Base-by-base conservation (phyloP, 2,329 filamentous ascomycete species). In the Dactylellina leptospora region DNA sequence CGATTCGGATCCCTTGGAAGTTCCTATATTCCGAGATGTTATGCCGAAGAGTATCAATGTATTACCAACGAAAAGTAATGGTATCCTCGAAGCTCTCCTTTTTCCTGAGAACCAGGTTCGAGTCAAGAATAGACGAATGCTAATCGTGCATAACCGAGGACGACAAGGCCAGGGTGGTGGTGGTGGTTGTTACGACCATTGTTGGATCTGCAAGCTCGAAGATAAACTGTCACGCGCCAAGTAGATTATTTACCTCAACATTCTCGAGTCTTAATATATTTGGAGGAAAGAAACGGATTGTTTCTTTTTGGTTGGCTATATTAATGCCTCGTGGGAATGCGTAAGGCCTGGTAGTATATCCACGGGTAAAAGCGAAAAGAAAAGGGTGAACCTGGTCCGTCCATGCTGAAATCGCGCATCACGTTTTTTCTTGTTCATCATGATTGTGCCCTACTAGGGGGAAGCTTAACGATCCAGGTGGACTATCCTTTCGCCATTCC, bases 141-240 rank as follows among this genome's bases (percentile, higher is more conserved):
- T n/a, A 54, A 30, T 55, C 55, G 64, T 70, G 56, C 64, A 70
- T 70, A 70, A 70, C 64, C 64, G 64, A 70, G 30, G 22, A n/a
- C 28, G 27, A 2, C 16, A 9, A 33, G 22, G 16, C 20, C 61
- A 58, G 44, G 61, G 50, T 45, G 30, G 23, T 23, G n/a, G 44
- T 9, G 13, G 23, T 40, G n/a, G 25, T 4, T 23, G n/a, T 40
- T n/a, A 20, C 6, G 8, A 6, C 30, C n/a, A n/a, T n/a, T n/a
- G n/a, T n/a, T 33, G 30, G 30, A 33, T 33, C 30, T 33, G 30
- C 30, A 13, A 33, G 30, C 55, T 60, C 40, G 33, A 23, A 48
- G 42, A 38, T 42, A 27, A 45, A 38, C 56, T 55, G 47, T 54
- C 59, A 63, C 47, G 59, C 59, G 44, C 25, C 20, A 23, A n/a